Conservation (phyloP, 2,329 filamentous ascomycete species). For the Amylocarpus encephaloides region DNA sequence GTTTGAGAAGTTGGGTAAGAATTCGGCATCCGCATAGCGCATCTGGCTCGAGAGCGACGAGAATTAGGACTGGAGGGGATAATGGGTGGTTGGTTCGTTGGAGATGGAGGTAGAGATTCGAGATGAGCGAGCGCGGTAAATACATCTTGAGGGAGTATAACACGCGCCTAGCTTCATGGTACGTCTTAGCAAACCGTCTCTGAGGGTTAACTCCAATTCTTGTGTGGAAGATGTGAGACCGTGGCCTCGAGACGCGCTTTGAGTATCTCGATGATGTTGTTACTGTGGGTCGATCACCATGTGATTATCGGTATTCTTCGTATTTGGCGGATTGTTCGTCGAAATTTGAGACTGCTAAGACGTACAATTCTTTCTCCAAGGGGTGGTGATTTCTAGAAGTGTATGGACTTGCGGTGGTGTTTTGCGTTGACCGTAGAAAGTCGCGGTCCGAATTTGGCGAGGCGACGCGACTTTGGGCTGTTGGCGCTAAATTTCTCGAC, state of each 20-base stretch:
- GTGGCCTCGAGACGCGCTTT: slow-evolving; percentile 1
- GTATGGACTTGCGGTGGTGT: background rate
- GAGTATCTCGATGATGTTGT: background rate
- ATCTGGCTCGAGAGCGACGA: slow-evolving; percentile 91
- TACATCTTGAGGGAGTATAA: slow-evolving; percentile 58
- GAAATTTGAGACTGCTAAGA: background rate
- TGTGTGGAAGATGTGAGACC: background rate
- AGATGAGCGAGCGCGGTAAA: slow-evolving; percentile 82
- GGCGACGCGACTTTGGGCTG: slow-evolving; percentile 6
- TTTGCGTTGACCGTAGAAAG: background rate
- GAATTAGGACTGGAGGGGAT: slow-evolving; percentile 82
- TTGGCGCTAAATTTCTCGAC: background rate
- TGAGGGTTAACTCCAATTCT: background rate
- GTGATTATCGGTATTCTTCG: background rate
- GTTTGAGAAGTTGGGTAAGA: slow-evolving; percentile 84
- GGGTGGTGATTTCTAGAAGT: background rate
- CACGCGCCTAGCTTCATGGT: slow-evolving; percentile 14
- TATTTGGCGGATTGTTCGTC: background rate
- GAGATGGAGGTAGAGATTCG: slow-evolving; percentile 86
- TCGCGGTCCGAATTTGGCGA: slow-evolving; percentile 5
- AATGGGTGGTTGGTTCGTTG: slow-evolving; percentile 81
- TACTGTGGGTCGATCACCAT: background rate
- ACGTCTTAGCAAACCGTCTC: background rate
- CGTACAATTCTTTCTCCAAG: background rate
- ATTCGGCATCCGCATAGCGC: slow-evolving; percentile 94